These are phyloP conservation scores for Parasitella parasitica DNA, from an alignment of 371 early-diverging fungal species.

Conservation along the genomic window DNA sequence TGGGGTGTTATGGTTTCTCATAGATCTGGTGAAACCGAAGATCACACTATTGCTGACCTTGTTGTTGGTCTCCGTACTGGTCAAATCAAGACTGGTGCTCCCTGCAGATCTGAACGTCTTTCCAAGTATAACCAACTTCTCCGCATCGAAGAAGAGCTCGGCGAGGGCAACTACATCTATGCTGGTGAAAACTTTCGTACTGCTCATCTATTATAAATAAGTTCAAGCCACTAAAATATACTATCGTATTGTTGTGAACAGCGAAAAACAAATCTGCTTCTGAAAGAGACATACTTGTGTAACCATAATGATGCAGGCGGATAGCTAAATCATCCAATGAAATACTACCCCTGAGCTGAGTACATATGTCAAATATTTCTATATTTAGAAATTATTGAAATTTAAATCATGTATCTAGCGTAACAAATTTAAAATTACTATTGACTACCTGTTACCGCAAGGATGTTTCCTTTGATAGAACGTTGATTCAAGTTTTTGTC, in stretches of 20 bases:
- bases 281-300: too few species aligned
- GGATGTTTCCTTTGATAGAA: too few species aligned
- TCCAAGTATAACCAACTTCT: slow-evolving; percentile 99
- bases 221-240: background rate
- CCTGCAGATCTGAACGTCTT: slow-evolving; percentile 97
- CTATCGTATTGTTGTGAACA: slow-evolving; percentile 1
- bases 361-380: background rate
- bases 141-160: slow-evolving; percentile 90
- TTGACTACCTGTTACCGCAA: too few species aligned
- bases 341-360: background rate
- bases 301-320: too few species aligned
- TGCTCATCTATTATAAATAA: slow-evolving; percentile 64
- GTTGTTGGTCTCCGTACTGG: slow-evolving; percentile 97
- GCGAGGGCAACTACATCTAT: slow-evolving; percentile 74
- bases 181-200: slow-evolving; percentile 94
- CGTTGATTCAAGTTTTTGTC: too few species aligned
- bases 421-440: too few species aligned
- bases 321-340: too few species aligned
- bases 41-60: slow-evolving; percentile 98
- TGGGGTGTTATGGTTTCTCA: slow-evolving; percentile 99
- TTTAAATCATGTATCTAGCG: too few species aligned
- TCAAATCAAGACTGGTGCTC: slow-evolving; percentile 99
- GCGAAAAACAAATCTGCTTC: too few species aligned
- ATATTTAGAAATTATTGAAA: background rate
- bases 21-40: slow-evolving; percentile 99